phyloP scores from a whole-genome alignment of 441 rosid species.

The Mallotus japonicus region DNA sequence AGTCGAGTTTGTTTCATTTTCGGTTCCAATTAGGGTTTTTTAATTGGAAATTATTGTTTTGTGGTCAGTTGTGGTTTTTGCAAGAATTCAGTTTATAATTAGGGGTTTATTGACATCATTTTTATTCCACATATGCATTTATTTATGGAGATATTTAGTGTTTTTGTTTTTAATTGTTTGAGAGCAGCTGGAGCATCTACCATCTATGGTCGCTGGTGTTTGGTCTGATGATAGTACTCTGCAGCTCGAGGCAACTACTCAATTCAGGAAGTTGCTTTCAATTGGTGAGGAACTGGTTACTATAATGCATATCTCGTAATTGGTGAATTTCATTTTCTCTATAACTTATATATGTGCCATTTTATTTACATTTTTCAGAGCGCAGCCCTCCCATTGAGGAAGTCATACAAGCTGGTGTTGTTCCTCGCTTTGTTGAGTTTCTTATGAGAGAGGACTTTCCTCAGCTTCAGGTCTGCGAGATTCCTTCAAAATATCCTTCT shows the following conservation, averaged over 20 bases:
- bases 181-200: constrained; percentile 72
- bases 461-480: constrained; percentile 65
- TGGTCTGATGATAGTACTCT: constrained; percentile 55
- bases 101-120: not conserved
- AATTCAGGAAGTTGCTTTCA: constrained; percentile 76
- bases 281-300: constrained; percentile 44
- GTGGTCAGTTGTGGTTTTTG: too few species aligned
- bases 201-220: constrained; percentile 68
- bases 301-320: not conserved
- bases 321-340: not conserved
- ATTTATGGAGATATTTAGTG: too few species aligned
- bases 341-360: not conserved
- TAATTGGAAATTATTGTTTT: not conserved
- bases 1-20: not conserved
- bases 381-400: constrained; percentile 87
- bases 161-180: constrained; percentile 14
- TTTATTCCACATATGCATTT: too few species aligned
- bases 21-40: not conserved
- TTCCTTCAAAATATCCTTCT: not conserved
- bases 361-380: constrained; percentile 35
- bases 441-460: constrained; percentile 73
- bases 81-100: not conserved
- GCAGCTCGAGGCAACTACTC: constrained; percentile 77
- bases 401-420: constrained; percentile 77
- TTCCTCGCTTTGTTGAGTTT: constrained; percentile 86